These are phyloP conservation scores for Fagopyrum homotropicum DNA, from an alignment of 148 eudicot species.

Conservation along the genomic window DNA sequence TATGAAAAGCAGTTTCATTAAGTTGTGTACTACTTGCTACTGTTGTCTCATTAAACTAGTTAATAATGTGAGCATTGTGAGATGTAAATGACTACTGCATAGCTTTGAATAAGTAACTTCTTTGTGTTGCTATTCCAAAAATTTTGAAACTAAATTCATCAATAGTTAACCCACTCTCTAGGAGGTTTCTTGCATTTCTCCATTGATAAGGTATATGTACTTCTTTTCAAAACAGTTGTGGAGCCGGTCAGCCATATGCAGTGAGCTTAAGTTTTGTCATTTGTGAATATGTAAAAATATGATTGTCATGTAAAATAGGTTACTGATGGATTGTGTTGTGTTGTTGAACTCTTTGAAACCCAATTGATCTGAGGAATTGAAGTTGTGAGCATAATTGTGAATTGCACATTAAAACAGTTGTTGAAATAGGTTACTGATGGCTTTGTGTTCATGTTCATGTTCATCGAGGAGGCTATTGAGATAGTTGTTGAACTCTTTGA, in stretches of 20 bases:
- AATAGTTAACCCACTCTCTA: conserved; percentile 26
- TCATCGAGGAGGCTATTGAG: too few relatives aligned
- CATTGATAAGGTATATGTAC: conserved; percentile 54
- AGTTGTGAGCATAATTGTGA: not conserved
- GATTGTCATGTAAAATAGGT: not conserved
- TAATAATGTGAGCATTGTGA: too few relatives aligned
- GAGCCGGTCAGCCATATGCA: conserved; percentile 30
- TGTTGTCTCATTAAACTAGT: too few relatives aligned
- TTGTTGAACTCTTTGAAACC: not conserved
- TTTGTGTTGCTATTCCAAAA: too few relatives aligned
- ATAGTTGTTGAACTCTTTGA: too few relatives aligned
- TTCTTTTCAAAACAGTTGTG: conserved; percentile 60
- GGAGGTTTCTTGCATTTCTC: conserved; percentile 71
- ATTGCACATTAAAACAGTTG: too few relatives aligned
- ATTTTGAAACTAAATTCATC: too few relatives aligned
- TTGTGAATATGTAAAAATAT: not conserved
- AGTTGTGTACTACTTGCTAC: too few relatives aligned
- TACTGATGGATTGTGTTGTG: not conserved
- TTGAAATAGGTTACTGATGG: too few relatives aligned
- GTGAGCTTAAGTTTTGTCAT: not conserved
- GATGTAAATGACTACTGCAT: too few relatives aligned
- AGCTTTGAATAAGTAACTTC: too few relatives aligned
- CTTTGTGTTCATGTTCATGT: too few relatives aligned
- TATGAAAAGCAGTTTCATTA: not conserved
- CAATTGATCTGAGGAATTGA: conserved; percentile 1